These are phyloP conservation scores for Tolypocladium tundrense DNA, from an alignment of 2,329 filamentous ascomycete species.

Conservation along the genomic window DNA sequence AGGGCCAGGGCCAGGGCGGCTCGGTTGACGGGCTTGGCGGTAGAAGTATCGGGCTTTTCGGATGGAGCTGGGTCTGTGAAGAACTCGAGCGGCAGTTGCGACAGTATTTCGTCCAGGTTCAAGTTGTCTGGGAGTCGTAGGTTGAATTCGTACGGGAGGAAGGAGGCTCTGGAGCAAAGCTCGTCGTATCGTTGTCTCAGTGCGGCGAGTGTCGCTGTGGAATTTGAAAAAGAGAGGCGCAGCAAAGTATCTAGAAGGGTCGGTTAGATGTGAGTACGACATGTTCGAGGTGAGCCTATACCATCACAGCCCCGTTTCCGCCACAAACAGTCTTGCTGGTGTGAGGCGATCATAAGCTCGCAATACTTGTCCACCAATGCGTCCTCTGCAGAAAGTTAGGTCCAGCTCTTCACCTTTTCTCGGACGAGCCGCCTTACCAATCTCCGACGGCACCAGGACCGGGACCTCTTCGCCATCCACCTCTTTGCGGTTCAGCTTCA, in stretches of 20 bases:
- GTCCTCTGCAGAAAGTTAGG: conserved; percentile 31
- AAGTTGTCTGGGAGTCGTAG: conserved; percentile 44
- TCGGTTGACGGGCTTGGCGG: conserved; percentile 34
- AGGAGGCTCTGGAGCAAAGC: conserved; percentile 40
- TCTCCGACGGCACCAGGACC: conserved; percentile 48
- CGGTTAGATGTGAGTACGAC: background rate
- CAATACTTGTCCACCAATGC: conserved; percentile 68
- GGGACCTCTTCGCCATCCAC: conserved; percentile 44
- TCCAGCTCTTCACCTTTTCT: background rate
- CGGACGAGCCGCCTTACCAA: conserved; percentile 25
- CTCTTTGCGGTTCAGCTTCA: conserved; percentile 60
- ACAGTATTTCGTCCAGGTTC: conserved; percentile 38
- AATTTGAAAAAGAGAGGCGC: conserved; percentile 53
- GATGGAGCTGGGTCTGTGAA: conserved; percentile 34
- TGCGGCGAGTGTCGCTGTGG: conserved; percentile 43
- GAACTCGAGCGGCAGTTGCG: conserved; percentile 43
- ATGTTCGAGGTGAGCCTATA: conserved; percentile 22
- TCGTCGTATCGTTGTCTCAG: conserved; percentile 58
- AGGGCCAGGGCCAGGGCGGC: conserved; percentile 59
- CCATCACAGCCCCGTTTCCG: conserved; percentile 77
- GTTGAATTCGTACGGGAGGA: conserved; percentile 53
- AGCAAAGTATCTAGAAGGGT: conserved; percentile 42
- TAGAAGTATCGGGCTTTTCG: conserved; percentile 15
- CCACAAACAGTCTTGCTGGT: conserved; percentile 80
- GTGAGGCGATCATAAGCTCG: conserved; percentile 61